Evolutionary conservation across 228 moss, liverwort and hornwort genomes (phyloP), one percentile per base, ranked within the genome.

Genomic region (Sphagnum magellanicum): DNA sequence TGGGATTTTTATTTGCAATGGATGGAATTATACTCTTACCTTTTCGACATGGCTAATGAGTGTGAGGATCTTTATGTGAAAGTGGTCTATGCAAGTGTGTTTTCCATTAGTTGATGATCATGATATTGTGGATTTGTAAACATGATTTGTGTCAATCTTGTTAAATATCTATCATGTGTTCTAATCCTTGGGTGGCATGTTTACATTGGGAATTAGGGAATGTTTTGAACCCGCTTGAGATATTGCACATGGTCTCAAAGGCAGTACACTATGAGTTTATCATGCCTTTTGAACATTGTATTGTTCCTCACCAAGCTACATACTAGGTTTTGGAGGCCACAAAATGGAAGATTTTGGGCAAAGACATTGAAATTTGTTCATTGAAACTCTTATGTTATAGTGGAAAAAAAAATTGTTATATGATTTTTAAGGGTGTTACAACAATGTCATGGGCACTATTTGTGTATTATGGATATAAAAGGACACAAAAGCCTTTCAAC

Each of bases 1-100:
- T 32, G 32, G 1, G 3, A 4, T 55, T 8, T 8, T 8, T 12
- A 4, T 4, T 7, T 60, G 75, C 76, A 88, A 82, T 70, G 92
- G 59, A 92, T 96, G 95, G 95, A 96, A 81, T 32, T 32, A 32
- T 96, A 92, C 48, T 69, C 92, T 48, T 75, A 96, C 74, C 80
- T 92, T 68, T 92, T 96, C 48, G 81, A 96, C 76, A 79, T 96
- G 79, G 95, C 89, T 48, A 92, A 96, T 74, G 74, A 96, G 79
- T 91, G 89, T 63, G 86, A 92, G 72, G 95, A 91, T 61, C 74
- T 89, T 60, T 62, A 88, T 60, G 66, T 96, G 75, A 91, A 85
- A 81, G 80, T 96, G 95, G 91, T 88, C 12, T 96, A 96, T 70
- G 92, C 90, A 61, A 80, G 92, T 91, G 13, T 75, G 75, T 58